Conservation (phyloP, 495 filamentous ascomycete species). For the Penicillium ochrochloron region DNA sequence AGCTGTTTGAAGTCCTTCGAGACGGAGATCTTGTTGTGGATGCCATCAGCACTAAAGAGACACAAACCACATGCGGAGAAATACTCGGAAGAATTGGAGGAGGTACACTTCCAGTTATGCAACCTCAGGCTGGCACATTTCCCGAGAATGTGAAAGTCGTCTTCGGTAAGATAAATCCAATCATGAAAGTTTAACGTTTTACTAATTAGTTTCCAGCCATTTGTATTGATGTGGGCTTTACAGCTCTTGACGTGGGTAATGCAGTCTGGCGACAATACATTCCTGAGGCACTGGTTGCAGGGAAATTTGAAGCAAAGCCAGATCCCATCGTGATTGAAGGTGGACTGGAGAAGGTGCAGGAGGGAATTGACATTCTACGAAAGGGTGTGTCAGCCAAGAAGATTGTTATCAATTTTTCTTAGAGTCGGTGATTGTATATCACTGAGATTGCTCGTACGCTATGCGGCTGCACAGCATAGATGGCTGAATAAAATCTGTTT, state of each 20-base stretch:
- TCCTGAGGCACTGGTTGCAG: constrained; percentile 35
- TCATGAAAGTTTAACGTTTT: not conserved
- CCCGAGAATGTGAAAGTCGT: constrained; percentile 18
- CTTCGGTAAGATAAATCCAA: constrained; percentile 14
- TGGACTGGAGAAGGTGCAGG: constrained; percentile 49
- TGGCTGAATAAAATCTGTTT: not conserved
- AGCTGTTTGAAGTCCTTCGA: constrained; percentile 23
- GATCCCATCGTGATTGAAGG: constrained; percentile 40
- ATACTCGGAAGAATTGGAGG: constrained; percentile 41
- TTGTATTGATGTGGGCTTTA: constrained; percentile 11
- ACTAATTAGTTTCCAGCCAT: constrained; percentile 14
- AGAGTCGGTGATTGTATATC: not conserved
- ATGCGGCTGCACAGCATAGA: not conserved
- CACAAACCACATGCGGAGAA: constrained; percentile 26
- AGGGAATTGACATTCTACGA: constrained; percentile 41
- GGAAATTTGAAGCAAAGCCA: constrained; percentile 38
- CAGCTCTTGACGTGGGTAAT: constrained; percentile 21
- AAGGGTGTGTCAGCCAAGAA: constrained; percentile 47
- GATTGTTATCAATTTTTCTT: constrained; percentile 2
- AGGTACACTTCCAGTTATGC: constrained; percentile 31
- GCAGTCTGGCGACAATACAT: constrained; percentile 40
- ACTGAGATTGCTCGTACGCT: not conserved
- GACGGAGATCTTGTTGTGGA: constrained; percentile 31
- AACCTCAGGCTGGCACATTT: constrained; percentile 5
- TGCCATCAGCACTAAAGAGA: constrained; percentile 23